phyloP scores from a whole-genome alignment of 306 rosid species.

The Begonia peltatifolia region DNA sequence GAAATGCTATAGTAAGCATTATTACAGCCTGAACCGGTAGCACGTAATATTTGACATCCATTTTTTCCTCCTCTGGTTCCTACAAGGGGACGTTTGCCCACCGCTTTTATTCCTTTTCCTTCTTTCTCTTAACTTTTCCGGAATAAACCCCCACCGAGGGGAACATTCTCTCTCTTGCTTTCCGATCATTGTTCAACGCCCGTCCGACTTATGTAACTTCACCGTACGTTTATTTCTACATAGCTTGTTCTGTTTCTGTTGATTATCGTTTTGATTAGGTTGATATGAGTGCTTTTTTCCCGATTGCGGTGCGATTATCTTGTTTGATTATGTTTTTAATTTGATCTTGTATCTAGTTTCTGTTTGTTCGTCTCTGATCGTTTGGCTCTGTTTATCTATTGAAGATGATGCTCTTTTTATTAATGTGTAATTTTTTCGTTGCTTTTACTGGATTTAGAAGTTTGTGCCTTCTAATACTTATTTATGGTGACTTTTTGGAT shows the following conservation, averaged over 20 bases:
- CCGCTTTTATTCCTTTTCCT: conserved; percentile 35
- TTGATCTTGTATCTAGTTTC: background rate
- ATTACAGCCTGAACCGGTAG: conserved; percentile 29
- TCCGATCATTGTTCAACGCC: background rate
- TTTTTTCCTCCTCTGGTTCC: conserved; percentile 33
- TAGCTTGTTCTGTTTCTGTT: background rate
- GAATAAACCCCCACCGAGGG: too few species aligned
- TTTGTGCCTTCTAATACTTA: too few species aligned
- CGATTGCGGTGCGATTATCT: background rate
- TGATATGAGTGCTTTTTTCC: background rate
- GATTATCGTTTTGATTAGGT: background rate
- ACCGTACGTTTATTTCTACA: background rate
- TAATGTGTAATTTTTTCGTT: too few species aligned
- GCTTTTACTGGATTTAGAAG: too few species aligned
- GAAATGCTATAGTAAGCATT: background rate
- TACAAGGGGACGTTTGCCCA: conserved; percentile 14
- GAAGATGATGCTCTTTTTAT: background rate
- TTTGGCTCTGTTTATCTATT: conserved; percentile 16
- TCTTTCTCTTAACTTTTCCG: conserved; percentile 6
- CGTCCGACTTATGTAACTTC: background rate
- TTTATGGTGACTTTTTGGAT: too few species aligned
- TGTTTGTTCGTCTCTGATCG: conserved; percentile 8
- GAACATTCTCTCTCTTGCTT: conserved; percentile 2
- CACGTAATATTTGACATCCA: conserved; percentile 33
- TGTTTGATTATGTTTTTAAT: background rate